Base-by-base conservation (phyloP, 139 green algal genomes). In the Chlamydomonas sp. region DNA sequence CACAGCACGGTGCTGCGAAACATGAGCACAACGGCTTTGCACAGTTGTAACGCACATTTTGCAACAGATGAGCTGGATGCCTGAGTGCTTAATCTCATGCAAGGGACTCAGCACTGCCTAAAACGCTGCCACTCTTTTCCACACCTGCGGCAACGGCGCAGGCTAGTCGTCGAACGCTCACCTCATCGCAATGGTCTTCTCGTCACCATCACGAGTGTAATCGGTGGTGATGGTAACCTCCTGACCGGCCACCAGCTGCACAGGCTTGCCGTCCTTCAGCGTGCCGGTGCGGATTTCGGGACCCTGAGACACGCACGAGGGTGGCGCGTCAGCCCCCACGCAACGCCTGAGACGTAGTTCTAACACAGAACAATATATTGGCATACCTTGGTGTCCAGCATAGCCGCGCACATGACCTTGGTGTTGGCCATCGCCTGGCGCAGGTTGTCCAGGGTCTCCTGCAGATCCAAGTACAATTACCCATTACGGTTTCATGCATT, bases 311-410 rank as follows among this genome's bases (percentile, higher is more conserved):
- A 10, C n/a, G n/a, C n/a, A n/a, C n/a, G n/a, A n/a, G n/a, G n/a
- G n/a, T n/a, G n/a, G n/a, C n/a, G n/a, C n/a, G n/a, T n/a, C n/a
- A n/a, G n/a, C n/a, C n/a, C n/a, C n/a, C n/a, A n/a, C n/a, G n/a
- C n/a, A n/a, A n/a, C n/a, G n/a, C n/a, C n/a, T n/a, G n/a, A n/a
- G n/a, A n/a, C n/a, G n/a, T n/a, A n/a, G n/a, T n/a, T n/a, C n/a
- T n/a, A n/a, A n/a, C n/a, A n/a, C n/a, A n/a, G n/a, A n/a, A n/a
- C n/a, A n/a, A 20, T 63, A 77, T 78, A 63, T 57, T 49, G 15
- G 3, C 88, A 20, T 71, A 97, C 97, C 96, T 99, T 99, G 64
- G 98, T 99, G 89, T 99, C 98, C 18, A 99, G 96, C 96, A 99
- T 98, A 8, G 99, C 96, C 10, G 98, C 97, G 90, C 97, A 99